Percentiles rank a stretch among this genome's conserved stretches.
These are phyloP conservation scores for Paraphysoderma sedebokerense DNA, from an alignment of 371 early-diverging fungal species.

Conservation along the genomic window DNA sequence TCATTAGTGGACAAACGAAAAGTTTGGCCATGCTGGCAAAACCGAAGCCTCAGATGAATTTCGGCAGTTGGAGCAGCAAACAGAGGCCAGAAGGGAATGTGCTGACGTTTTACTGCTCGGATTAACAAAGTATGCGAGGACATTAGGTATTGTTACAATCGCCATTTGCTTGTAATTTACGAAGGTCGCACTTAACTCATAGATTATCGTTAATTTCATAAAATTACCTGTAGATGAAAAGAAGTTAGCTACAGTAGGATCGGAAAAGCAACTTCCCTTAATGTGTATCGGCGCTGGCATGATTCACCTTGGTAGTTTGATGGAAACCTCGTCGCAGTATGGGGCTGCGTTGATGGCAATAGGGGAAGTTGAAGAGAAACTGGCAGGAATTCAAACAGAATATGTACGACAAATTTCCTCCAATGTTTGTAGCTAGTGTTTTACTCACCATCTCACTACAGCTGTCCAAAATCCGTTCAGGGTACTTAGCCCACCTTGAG, in stretches of 20 bases:
- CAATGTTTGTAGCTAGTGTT: neutral
- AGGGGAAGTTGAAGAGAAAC: constrained; percentile 42
- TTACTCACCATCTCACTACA: constrained; percentile 4
- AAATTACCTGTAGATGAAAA: neutral
- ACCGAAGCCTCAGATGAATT: constrained; percentile 26
- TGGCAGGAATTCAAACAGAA: constrained; percentile 39
- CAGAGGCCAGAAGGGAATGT: constrained; percentile 15
- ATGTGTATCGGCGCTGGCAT: constrained; percentile 40
- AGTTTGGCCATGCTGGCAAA: constrained; percentile 1
- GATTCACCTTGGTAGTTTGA: constrained; percentile 31
- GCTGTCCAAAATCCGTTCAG: constrained; percentile 15
- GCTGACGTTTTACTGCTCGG: constrained; percentile 13
- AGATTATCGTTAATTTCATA: neutral
- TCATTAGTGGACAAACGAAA: constrained; percentile 5
- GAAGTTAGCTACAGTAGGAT: constrained; percentile 14
- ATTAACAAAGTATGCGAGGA: constrained; percentile 10
- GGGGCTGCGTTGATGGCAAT: constrained; percentile 31
- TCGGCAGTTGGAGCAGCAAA: constrained; percentile 20
- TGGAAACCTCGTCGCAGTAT: constrained; percentile 35
- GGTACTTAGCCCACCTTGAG: constrained; percentile 25
- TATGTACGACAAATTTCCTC: constrained; percentile 12
- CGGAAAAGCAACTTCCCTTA: constrained; percentile 32
- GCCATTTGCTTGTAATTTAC: neutral
- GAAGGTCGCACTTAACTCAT: neutral
- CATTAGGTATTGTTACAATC: constrained; percentile 16